Evolutionary conservation across 495 filamentous ascomycete species (phyloP).

Genomic region (Xylaria castorea): DNA sequence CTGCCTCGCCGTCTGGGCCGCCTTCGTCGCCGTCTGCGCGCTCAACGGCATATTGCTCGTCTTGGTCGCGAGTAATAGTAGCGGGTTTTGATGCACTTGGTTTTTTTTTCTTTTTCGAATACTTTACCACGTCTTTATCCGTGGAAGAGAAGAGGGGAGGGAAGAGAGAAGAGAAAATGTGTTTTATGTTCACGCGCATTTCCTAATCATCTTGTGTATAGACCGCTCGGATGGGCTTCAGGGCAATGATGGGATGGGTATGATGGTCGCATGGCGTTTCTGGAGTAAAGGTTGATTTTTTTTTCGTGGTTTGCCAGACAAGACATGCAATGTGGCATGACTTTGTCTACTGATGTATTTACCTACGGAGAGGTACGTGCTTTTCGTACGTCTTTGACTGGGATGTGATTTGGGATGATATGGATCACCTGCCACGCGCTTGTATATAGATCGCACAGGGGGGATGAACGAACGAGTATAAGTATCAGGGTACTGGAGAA

Average conservation of each 20-base stretch:
- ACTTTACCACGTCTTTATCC: too few species aligned
- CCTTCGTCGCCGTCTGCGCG: slow-evolving; percentile 56
- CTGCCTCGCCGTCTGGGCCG: slow-evolving; percentile 49
- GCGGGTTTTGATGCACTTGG: slow-evolving; percentile 44
- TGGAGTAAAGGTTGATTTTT: not conserved
- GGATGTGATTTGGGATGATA: not conserved
- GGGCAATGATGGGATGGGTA: not conserved
- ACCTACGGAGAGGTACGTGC: not conserved
- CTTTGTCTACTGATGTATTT: not conserved
- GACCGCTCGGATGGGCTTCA: not conserved
- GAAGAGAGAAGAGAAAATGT: not conserved
- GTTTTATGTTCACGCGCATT: not conserved
- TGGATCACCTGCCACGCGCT: not conserved
- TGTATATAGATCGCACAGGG: not conserved
- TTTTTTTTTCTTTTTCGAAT: too few species aligned
- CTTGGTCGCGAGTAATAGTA: slow-evolving; percentile 51
- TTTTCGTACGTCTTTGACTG: not conserved
- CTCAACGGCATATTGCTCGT: slow-evolving; percentile 59
- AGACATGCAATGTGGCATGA: not conserved
- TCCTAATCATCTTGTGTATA: not conserved
- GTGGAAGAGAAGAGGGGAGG: not conserved
- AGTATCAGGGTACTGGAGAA: not conserved
- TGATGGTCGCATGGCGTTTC: slow-evolving; percentile 10
- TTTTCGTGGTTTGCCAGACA: not conserved
- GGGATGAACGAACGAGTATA: not conserved